phyloP scores from a whole-genome alignment of 345 rosid genomes.

The Citrus sinensis region DVS_A1.0 CM039163.1:14388501-14389000 shows the following conservation, averaged over 20 bases:
- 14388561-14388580: not conserved
- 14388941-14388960: not conserved
- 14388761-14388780: not conserved
- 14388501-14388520: not conserved
- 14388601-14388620: not conserved
- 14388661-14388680: not conserved
- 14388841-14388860: no score
- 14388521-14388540: constrained; percentile 25
- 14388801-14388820: not conserved
- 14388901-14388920: no score
- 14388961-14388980: not conserved
- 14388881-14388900: not conserved
- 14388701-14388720: not conserved
- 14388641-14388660: not conserved
- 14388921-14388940: not conserved
- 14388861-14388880: not conserved
- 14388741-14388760: not conserved
- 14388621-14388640: not conserved
- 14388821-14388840: not conserved
- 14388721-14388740: not conserved
- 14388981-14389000: no score
- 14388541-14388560: constrained; percentile 4
- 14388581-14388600: not conserved
- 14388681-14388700: not conserved
- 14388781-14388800: no score